Evolutionary conservation across 257 asterid genomes (phyloP).

Genomic region (Rubia yunnanensis): DNA sequence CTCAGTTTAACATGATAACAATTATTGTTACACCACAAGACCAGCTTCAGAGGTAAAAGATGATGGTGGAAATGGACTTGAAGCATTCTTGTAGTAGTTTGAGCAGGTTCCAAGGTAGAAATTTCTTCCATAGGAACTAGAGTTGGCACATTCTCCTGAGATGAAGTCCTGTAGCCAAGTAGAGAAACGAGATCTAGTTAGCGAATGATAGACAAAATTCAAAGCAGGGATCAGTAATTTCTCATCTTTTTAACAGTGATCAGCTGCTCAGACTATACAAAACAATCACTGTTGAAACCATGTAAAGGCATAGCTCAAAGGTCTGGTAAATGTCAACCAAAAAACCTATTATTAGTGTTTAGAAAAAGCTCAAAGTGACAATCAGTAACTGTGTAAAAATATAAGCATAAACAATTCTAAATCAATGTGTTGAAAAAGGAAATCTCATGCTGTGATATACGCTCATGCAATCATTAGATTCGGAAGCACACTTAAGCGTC

Average conservation of each 20-base stretch:
- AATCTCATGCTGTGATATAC: background rate
- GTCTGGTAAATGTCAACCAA: background rate
- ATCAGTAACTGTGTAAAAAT: background rate
- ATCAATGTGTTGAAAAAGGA: background rate
- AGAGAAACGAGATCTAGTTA: conserved; percentile 6
- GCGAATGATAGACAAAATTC: background rate
- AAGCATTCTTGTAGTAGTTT: conserved; percentile 41
- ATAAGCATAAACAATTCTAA: background rate
- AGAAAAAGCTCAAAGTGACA: background rate
- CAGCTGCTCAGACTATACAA: background rate
- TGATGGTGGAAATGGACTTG: conserved; percentile 88
- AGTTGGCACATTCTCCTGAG: conserved; percentile 41
- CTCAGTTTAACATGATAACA: conserved; percentile 65
- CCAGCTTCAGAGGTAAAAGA: conserved; percentile 84
- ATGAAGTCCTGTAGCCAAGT: conserved; percentile 36
- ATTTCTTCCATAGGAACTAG: conserved; percentile 72
- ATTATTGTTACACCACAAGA: conserved; percentile 50
- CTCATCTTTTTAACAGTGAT: background rate
- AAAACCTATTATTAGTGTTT: background rate
- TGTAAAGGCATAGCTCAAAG: background rate
- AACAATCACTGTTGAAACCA: background rate
- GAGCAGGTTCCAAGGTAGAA: conserved; percentile 52
- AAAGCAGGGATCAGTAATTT: background rate
- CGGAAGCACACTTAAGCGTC: background rate
- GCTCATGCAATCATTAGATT: too few relatives aligned